phyloP scores from a whole-genome alignment of 116 monocot genomes.

The Phalaenopsis hybrid region DNA sequence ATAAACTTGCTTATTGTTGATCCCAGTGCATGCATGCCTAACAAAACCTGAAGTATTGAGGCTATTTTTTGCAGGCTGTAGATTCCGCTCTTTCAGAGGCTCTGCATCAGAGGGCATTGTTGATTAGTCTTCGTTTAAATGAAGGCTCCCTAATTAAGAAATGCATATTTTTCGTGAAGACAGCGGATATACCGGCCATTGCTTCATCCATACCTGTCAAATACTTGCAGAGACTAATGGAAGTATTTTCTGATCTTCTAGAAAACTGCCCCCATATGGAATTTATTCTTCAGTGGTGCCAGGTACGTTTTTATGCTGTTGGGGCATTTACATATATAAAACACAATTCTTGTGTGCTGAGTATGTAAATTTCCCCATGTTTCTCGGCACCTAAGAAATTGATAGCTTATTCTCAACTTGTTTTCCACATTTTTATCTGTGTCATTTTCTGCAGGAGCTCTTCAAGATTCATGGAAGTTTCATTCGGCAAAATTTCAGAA shows the following conservation, averaged over 20 bases:
- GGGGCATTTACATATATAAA: too few relatives aligned
- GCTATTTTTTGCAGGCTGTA: slow-evolving; percentile 39
- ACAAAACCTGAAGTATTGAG: neutral
- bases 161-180: slow-evolving; percentile 70
- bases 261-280: slow-evolving; percentile 92
- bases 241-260: slow-evolving; percentile 75
- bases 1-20: neutral
- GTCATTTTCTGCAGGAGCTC: slow-evolving; percentile 55
- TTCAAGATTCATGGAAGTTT: slow-evolving; percentile 75
- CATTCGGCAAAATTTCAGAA: slow-evolving; percentile 79
- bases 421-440: neutral
- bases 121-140: slow-evolving; percentile 92
- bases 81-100: slow-evolving; percentile 57
- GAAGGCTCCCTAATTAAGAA: slow-evolving; percentile 90
- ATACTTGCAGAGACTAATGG: slow-evolving; percentile 86
- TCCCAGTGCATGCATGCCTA: neutral
- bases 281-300: slow-evolving; percentile 84
- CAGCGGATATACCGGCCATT: slow-evolving; percentile 56
- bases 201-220: slow-evolving; percentile 69
- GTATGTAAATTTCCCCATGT: neutral
- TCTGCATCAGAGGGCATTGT: slow-evolving; percentile 64
- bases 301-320: slow-evolving; percentile 31
- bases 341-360: too few relatives aligned
- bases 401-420: neutral
- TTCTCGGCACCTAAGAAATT: neutral